Base-by-base conservation (phyloP, 495 filamentous ascomycete genomes). In the Trichoderma virens region DNA sequence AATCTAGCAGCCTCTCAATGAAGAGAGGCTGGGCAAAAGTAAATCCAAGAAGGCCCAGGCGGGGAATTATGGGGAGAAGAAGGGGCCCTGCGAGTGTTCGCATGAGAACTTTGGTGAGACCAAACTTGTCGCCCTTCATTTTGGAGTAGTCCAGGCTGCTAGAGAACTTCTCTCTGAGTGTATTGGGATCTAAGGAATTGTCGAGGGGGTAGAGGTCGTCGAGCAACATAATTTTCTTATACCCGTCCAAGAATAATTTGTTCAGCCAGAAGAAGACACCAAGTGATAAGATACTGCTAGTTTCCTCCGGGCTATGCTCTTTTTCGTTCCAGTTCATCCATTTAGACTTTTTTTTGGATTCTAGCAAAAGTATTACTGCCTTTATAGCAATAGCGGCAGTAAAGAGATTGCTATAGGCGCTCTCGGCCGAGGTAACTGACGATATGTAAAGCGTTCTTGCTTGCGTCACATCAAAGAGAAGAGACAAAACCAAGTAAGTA, bases 181-280 rank as follows among this genome's bases (percentile, higher is more conserved):
- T 67, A 66, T 81, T 73, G 4, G 76, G 76, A 60, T 61, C 67
- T 59, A 86, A 62, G 64, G 70, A 64, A 63, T 81, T 75, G 64
- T 85, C 76, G 13, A 85, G 68, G 0, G 71, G 64, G 67, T 72
- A 79, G 1, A 86, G 71, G 66, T 84, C 76, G 34, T 81, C 74
- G 7, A 82, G 65, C 2, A 70, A 67, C 0, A 86, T 66, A n/a
- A 74, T 23, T 9, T 73, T 75, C 2, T 61, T 71, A 65, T 79
- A 84, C 0, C 84, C 84, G 16, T 61, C 67, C 34, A 72, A 69
- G 61, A 89, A 82, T 5, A 88, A 66, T 16, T 67, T 70, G 66
- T 85, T 87, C 62, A 88, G 70, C 86, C 87, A 90, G 65, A 71
- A 82, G 69, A 86, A 88, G 5, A 85, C 71, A 1, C 71, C 73